Percentiles rank a stretch among this genome's conserved stretches.
Conservation (phyloP, 116 monocot species). For the Phalaenopsis hybrid region DNA sequence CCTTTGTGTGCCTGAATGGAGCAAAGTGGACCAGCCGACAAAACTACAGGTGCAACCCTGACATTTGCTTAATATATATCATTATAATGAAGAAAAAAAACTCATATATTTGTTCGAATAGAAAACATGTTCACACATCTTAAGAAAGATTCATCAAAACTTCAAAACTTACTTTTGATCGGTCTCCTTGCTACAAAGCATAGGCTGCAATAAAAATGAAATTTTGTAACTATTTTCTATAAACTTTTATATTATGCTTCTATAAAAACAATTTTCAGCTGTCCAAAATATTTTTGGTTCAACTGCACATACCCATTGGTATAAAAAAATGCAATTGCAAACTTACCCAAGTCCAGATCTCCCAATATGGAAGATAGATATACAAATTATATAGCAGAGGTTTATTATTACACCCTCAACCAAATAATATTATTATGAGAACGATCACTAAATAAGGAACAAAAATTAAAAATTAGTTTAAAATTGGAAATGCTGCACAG, state of each 20-base stretch:
- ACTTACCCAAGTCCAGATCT: background rate
- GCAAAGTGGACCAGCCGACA: constrained; percentile 35
- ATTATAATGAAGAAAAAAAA: constrained; percentile 6
- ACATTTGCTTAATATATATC: background rate
- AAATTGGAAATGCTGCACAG: background rate
- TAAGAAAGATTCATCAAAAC: background rate
- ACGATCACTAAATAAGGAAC: background rate
- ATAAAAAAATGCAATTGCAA: no score
- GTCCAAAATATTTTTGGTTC: background rate
- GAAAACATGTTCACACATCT: background rate
- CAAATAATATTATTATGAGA: background rate
- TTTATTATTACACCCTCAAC: background rate
- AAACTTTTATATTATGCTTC: background rate
- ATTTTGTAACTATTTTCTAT: background rate
- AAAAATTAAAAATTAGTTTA: background rate
- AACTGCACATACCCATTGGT: background rate
- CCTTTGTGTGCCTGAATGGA: constrained; percentile 68
- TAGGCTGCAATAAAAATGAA: constrained; percentile 23
- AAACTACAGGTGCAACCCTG: constrained; percentile 17
- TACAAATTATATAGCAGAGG: background rate
- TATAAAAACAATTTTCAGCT: background rate
- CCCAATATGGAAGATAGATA: background rate
- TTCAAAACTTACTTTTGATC: constrained; percentile 27
- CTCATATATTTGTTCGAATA: background rate
- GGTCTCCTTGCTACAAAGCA: constrained; percentile 17